Evolutionary conservation across 441 rosid species (phyloP).

Genomic region (Isatis lusitanica): DNA sequence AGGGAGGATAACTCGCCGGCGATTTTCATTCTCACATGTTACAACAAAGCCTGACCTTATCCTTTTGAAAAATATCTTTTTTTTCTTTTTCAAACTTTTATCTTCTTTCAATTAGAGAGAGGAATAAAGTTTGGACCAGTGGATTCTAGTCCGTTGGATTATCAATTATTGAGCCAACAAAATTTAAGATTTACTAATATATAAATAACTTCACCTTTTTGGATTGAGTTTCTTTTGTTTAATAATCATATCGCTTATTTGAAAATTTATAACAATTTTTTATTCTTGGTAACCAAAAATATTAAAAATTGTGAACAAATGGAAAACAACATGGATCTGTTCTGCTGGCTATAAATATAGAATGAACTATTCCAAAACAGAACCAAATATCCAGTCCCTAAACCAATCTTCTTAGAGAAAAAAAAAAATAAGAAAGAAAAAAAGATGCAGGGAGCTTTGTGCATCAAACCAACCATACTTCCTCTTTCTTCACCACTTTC

Average conservation of each 20-base stretch:
- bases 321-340: neutral
- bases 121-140: slow-evolving; percentile 13
- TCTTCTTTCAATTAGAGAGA: neutral
- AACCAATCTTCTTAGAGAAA: neutral
- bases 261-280: neutral
- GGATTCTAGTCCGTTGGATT: slow-evolving; percentile 4
- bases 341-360: slow-evolving; percentile 26
- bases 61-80: slow-evolving; percentile 15
- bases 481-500: slow-evolving; percentile 39
- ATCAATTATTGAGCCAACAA: slow-evolving; percentile 11
- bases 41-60: slow-evolving; percentile 18
- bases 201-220: neutral
- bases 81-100: neutral
- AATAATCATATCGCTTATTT: neutral
- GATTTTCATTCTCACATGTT: slow-evolving; percentile 28
- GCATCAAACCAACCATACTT: slow-evolving; percentile 44
- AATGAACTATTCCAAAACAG: slow-evolving; percentile 10
- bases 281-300: neutral
- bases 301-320: neutral
- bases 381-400: slow-evolving; percentile 16
- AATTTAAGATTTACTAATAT: too few species aligned
- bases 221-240: neutral
- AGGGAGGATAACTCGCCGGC: slow-evolving; percentile 1
- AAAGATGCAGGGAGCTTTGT: slow-evolving; percentile 54
- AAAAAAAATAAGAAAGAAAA: neutral